Percentiles rank a stretch among this genome's conserved stretches.
Conservation (phyloP, 192 early-diverging fungal genomes). For the Backusella circina region DNA sequence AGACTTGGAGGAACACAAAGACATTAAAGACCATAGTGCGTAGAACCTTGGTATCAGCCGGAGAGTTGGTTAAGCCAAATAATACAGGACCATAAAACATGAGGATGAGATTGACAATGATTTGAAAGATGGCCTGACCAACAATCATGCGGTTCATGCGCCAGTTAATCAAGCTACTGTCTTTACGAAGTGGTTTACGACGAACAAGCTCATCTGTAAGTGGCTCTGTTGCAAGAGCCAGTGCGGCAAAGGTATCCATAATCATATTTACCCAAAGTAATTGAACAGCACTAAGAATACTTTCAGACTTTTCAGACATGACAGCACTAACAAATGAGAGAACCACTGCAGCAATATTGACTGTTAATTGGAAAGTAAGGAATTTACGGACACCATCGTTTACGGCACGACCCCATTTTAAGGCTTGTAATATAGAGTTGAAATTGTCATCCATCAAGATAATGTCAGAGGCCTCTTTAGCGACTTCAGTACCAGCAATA, state of each 20-base stretch:
- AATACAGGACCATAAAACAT: slow-evolving; percentile 54
- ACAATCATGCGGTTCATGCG: slow-evolving; percentile 93
- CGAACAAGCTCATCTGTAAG: slow-evolving; percentile 81
- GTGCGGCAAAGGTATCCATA: slow-evolving; percentile 90
- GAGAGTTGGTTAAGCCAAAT: slow-evolving; percentile 49
- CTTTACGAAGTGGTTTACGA: slow-evolving; percentile 71
- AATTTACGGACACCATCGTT: slow-evolving; percentile 87
- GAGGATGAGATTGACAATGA: slow-evolving; percentile 65
- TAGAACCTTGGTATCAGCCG: slow-evolving; percentile 41
- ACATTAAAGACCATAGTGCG: slow-evolving; percentile 91
- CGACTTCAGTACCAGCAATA: slow-evolving; percentile 82
- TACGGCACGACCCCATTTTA: slow-evolving; percentile 79
- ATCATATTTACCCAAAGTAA: slow-evolving; percentile 95
- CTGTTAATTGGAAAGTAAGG: slow-evolving; percentile 82
- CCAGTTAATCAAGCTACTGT: slow-evolving; percentile 77
- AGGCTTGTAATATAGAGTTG: slow-evolving; percentile 71
- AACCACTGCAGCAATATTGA: slow-evolving; percentile 76
- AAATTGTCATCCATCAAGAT: slow-evolving; percentile 92
- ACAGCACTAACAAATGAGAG: slow-evolving; percentile 68
- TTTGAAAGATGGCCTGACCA: slow-evolving; percentile 89
- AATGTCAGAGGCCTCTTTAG: slow-evolving; percentile 82
- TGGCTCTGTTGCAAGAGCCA: slow-evolving; percentile 90
- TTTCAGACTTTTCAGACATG: slow-evolving; percentile 60
- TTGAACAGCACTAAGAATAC: slow-evolving; percentile 85
- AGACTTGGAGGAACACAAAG: slow-evolving; percentile 93